Conservation (phyloP, 257 asterid species). For the Datura wrightii region DNA sequence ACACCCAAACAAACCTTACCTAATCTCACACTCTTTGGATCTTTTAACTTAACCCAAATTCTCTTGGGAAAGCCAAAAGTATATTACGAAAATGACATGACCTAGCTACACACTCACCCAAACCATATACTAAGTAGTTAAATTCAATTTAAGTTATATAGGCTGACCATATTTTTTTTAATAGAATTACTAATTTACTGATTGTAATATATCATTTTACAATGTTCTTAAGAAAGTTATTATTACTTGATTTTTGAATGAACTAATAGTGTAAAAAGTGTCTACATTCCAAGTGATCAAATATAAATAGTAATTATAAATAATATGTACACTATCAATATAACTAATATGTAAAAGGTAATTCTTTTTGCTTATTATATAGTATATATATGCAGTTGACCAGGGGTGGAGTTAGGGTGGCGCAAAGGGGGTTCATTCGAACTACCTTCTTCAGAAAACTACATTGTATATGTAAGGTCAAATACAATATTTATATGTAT, state of each 20-base stretch:
- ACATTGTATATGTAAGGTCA: too few relatives aligned
- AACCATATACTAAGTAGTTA: not conserved
- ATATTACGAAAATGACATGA: conserved; percentile 15
- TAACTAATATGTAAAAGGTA: not conserved
- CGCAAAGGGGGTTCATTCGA: too few relatives aligned
- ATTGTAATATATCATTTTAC: not conserved
- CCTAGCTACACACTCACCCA: not conserved
- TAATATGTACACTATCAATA: not conserved
- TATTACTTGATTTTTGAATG: not conserved
- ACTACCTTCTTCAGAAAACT: too few relatives aligned
- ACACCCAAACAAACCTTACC: conserved; percentile 36
- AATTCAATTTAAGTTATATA: not conserved
- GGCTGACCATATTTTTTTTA: too few relatives aligned
- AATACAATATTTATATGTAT: too few relatives aligned
- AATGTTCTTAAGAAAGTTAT: not conserved
- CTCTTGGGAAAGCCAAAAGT: conserved; percentile 27
- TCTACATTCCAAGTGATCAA: not conserved
- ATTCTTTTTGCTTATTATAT: not conserved
- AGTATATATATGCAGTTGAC: too few relatives aligned
- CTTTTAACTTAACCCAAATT: conserved; percentile 33
- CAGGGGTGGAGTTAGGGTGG: too few relatives aligned
- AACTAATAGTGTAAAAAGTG: not conserved
- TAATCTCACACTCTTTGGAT: conserved; percentile 24
- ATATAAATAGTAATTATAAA: not conserved
- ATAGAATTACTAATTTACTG: too few relatives aligned